These are phyloP conservation scores for Mycena filopes DNA, from an alignment of 768 basidiomycete genomes.

Conservation along the genomic window DNA sequence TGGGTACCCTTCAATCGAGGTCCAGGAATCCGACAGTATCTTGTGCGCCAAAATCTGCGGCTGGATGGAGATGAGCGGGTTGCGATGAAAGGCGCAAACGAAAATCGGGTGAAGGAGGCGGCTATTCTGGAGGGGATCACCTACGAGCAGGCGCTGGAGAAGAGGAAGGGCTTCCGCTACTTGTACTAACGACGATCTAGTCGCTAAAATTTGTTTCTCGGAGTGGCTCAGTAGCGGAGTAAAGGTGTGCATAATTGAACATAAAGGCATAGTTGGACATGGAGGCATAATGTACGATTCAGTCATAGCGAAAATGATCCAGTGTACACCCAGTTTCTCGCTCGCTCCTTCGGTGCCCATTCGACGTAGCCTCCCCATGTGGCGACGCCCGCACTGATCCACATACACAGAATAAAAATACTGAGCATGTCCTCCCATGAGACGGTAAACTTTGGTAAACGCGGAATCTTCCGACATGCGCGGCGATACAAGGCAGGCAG, in stretches of 20 bases:
- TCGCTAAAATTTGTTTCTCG: too few species aligned
- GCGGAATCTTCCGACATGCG: neutral
- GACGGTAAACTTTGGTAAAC: conserved; percentile 5
- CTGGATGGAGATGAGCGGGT: conserved; percentile 61
- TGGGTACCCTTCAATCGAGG: neutral
- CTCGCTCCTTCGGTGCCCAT: conserved; percentile 25
- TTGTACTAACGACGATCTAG: conserved; percentile 55
- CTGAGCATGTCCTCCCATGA: conserved; percentile 26
- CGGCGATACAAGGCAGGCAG: conserved; percentile 23
- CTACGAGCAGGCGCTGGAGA: conserved; percentile 66
- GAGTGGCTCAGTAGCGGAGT: too few species aligned
- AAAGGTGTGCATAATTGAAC: neutral
- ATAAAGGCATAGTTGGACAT: conserved; percentile 15
- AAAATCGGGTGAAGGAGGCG: conserved; percentile 64
- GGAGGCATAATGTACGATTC: conserved; percentile 14
- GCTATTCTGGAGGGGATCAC: conserved; percentile 68
- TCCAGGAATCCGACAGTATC: conserved; percentile 55
- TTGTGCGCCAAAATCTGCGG: conserved; percentile 57
- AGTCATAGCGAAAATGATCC: conserved; percentile 28
- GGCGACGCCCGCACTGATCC: conserved; percentile 18
- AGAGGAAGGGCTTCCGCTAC: conserved; percentile 67
- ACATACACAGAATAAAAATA: conserved; percentile 20
- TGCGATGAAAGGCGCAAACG: conserved; percentile 54
- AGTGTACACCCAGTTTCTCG: conserved; percentile 31
- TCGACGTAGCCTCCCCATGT: conserved; percentile 17